Evolutionary conservation across 768 basidiomycete species (phyloP).

Genomic region (Auriscalpium vulgare): DNA sequence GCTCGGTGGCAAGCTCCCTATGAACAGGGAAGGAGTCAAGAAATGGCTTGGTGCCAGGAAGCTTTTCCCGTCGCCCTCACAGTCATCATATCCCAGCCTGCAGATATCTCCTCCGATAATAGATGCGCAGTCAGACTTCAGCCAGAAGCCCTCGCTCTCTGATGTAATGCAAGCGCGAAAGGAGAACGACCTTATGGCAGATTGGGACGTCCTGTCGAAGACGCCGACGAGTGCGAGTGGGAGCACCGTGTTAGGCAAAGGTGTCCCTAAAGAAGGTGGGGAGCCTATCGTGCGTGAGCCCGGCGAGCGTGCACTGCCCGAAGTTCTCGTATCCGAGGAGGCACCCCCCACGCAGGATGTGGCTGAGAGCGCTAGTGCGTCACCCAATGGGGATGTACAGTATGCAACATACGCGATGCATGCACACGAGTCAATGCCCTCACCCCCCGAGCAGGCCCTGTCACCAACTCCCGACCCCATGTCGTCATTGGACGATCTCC

Average conservation of each 20-base stretch:
- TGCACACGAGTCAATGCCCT: conserved; percentile 15
- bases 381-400: conserved; percentile 11
- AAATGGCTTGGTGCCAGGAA: conserved; percentile 69
- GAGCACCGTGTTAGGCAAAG: conserved; percentile 24
- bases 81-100: conserved; percentile 6
- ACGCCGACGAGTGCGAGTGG: conserved; percentile 42
- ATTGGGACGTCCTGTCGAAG: conserved; percentile 58
- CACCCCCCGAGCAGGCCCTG: conserved; percentile 45
- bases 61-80: conserved; percentile 37
- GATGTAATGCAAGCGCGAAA: conserved; percentile 54
- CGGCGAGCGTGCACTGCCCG: background rate
- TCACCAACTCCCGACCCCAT: conserved; percentile 73
- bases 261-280: conserved; percentile 18
- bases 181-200: conserved; percentile 45
- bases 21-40: conserved; percentile 69
- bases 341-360: conserved; percentile 2
- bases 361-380: background rate
- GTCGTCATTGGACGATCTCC: conserved; percentile 67
- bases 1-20: conserved; percentile 48
- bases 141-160: conserved; percentile 59
- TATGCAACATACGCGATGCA: conserved; percentile 28
- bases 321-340: conserved; percentile 5
- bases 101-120: conserved; percentile 22
- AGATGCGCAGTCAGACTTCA: conserved; percentile 29
- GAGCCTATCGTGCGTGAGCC: conserved; percentile 9